Percentiles rank a stretch among this genome's conserved stretches.
These are phyloP conservation scores for Eucalyptus sideroxylon DNA, from an alignment of 345 rosid species.

Conservation along the genomic window DNA sequence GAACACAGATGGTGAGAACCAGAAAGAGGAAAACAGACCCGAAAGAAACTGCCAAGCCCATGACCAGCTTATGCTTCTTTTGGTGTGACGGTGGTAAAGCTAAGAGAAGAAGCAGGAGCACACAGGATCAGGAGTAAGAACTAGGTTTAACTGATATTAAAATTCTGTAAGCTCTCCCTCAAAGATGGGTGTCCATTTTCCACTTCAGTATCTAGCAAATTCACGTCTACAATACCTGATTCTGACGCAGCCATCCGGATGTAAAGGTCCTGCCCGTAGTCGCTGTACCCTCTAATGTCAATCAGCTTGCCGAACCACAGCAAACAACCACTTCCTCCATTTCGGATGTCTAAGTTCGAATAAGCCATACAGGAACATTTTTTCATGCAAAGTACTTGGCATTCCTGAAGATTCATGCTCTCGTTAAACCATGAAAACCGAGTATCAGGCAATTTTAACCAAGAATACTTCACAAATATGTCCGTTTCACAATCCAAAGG, in stretches of 20 bases:
- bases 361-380: constrained; percentile 50
- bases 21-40: background rate
- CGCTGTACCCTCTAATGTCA: background rate
- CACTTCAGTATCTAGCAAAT: background rate
- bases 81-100: background rate
- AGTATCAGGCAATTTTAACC: constrained; percentile 37
- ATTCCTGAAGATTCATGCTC: constrained; percentile 13
- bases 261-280: constrained; percentile 1
- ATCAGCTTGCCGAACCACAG: background rate
- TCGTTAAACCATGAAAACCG: background rate
- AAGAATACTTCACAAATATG: constrained; percentile 8
- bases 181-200: background rate
- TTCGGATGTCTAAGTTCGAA: constrained; percentile 15
- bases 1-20: background rate
- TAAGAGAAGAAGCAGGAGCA: background rate
- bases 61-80: background rate
- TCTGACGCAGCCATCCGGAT: background rate
- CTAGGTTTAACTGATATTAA: background rate
- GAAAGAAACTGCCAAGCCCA: background rate
- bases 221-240: background rate
- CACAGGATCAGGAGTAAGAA: background rate
- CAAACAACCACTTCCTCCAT: constrained; percentile 10
- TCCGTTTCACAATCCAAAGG: constrained; percentile 14
- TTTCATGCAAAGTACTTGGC: constrained; percentile 10
- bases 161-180: background rate